These are phyloP conservation scores for Boletus coccyginus DNA, from an alignment of 768 basidiomycete genomes.

Conservation along the genomic window DNA sequence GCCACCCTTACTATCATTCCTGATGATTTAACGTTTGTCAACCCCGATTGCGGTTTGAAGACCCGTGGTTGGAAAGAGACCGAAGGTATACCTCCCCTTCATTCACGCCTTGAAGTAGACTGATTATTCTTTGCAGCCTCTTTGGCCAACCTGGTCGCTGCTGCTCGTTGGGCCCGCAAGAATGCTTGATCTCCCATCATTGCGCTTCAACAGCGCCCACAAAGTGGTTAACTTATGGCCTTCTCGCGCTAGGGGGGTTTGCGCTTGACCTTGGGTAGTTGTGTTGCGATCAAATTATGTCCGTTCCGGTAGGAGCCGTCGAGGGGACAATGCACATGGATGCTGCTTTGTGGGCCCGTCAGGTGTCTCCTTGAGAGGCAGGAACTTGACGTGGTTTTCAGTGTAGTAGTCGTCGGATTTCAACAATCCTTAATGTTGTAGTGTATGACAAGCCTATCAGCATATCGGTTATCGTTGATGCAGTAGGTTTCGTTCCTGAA, in stretches of 20 bases:
- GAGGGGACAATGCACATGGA: slow-evolving; percentile 16
- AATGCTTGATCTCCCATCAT: slow-evolving; percentile 56
- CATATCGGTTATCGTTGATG: background rate
- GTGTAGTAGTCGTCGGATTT: slow-evolving; percentile 64
- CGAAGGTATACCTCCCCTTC: slow-evolving; percentile 48
- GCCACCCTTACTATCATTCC: slow-evolving; percentile 82
- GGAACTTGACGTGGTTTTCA: slow-evolving; percentile 31
- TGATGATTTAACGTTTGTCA: slow-evolving; percentile 80
- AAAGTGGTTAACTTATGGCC: slow-evolving; percentile 58
- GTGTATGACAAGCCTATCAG: slow-evolving; percentile 13
- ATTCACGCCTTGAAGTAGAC: slow-evolving; percentile 1
- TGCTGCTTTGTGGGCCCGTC: slow-evolving; percentile 25
- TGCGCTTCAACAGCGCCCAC: slow-evolving; percentile 93
- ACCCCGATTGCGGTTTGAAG: slow-evolving; percentile 98
- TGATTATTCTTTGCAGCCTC: slow-evolving; percentile 46
- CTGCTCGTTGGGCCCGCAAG: slow-evolving; percentile 90
- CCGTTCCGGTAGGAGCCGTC: slow-evolving; percentile 19
- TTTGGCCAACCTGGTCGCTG: slow-evolving; percentile 81
- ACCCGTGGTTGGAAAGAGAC: slow-evolving; percentile 99
- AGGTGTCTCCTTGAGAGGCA: slow-evolving; percentile 24
- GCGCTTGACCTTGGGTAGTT: slow-evolving; percentile 57
- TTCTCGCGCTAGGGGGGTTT: slow-evolving; percentile 28
- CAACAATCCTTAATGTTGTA: slow-evolving; percentile 64
- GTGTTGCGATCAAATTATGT: slow-evolving; percentile 34
- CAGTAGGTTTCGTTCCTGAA: too few species aligned